Evolutionary conservation across 1,139 yeast species (phyloP).

Genomic region (Lodderomyces pseudojiufengensis): DNA sequence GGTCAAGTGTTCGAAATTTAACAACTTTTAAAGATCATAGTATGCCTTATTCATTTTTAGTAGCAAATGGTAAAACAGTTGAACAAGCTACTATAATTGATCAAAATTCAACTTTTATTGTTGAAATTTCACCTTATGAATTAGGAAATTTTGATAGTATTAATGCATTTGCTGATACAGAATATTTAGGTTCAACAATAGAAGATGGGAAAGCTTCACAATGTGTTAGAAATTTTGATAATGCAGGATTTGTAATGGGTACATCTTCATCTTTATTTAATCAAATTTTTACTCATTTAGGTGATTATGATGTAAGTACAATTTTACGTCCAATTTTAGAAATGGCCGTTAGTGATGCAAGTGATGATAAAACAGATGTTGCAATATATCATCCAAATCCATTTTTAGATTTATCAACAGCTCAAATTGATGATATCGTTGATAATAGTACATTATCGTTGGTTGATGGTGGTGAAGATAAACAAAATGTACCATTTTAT

Average conservation of each 20-base stretch:
- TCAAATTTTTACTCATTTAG: conserved; percentile 25
- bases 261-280: conserved; percentile 60
- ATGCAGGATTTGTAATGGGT: conserved; percentile 45
- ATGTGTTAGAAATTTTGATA: conserved; percentile 38
- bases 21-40: conserved; percentile 25
- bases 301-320: conserved; percentile 20
- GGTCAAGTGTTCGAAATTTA: conserved; percentile 32
- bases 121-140: conserved; percentile 40
- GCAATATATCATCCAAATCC: conserved; percentile 15
- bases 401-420: conserved; percentile 11
- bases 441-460: conserved; percentile 48
- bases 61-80: conserved; percentile 35
- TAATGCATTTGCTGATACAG: conserved; percentile 26
- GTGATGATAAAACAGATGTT: conserved; percentile 7
- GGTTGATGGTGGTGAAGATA: conserved; percentile 88
- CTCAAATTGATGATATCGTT: conserved; percentile 22
- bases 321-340: conserved; percentile 5
- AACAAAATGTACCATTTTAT: conserved; percentile 70
- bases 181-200: conserved; percentile 34
- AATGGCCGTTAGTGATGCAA: conserved; percentile 1
- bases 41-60: conserved; percentile 40
- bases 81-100: conserved; percentile 31
- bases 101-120: conserved; percentile 35
- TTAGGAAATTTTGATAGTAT: conserved; percentile 54
- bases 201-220: conserved; percentile 24